Conservation (phyloP, 805 yeast genomes). For the Pichia manshurica region DNA sequence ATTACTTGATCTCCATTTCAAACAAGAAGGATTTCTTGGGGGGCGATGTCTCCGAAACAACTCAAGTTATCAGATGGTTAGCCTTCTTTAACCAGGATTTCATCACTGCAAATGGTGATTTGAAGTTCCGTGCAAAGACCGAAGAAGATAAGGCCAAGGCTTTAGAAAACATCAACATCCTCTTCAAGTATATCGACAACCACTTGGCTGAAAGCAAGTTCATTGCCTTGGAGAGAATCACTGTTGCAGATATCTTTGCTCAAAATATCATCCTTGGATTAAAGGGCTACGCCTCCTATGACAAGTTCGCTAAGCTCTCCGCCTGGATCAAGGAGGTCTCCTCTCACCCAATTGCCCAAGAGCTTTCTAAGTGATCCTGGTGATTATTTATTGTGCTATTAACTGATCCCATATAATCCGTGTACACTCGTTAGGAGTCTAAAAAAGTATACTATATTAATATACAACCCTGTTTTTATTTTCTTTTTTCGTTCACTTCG, state of each 20-base stretch:
- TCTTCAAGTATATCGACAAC: constrained; percentile 3
- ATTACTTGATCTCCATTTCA: constrained; percentile 36
- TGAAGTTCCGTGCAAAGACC: neutral
- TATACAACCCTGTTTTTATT: no score
- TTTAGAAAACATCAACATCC: neutral
- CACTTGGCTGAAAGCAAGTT: constrained; percentile 1
- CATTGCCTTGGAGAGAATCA: constrained; percentile 1
- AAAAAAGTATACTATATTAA: neutral
- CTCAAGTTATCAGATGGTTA: constrained; percentile 66
- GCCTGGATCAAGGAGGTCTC: no score
- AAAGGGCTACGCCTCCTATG: no score
- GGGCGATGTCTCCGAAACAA: constrained; percentile 53
- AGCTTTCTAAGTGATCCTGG: constrained; percentile 20
- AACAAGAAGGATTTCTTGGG: constrained; percentile 44
- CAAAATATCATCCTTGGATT: neutral
- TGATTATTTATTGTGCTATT: constrained; percentile 6
- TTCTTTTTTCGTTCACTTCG: no score
- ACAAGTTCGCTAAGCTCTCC: no score
- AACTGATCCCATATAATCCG: neutral
- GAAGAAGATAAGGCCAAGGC: constrained; percentile 2
- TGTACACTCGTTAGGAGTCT: no score
- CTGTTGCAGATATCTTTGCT: constrained; percentile 9
- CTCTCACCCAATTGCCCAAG: no score
- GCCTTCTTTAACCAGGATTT: constrained; percentile 68
- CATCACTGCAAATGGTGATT: constrained; percentile 30